Evolutionary conservation across 192 early-diverging fungal genomes (phyloP).

Genomic region (Hyaloraphidium curvatum): DNA sequence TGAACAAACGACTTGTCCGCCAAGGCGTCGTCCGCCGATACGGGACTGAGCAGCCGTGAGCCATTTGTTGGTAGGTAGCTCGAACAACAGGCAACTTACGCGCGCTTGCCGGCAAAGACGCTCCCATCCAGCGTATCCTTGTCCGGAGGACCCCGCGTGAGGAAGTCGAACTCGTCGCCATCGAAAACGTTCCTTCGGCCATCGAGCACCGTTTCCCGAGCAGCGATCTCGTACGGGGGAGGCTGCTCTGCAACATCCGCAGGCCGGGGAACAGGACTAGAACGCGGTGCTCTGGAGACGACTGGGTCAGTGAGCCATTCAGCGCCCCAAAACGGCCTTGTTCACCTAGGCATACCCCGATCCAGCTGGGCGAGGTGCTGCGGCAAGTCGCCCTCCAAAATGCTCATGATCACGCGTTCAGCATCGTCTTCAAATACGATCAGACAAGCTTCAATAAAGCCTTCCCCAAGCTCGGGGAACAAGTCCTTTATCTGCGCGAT

Average conservation of each 20-base stretch:
- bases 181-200: slow-evolving; percentile 70
- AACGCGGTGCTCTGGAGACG: no score
- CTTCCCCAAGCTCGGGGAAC: slow-evolving; percentile 73
- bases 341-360: slow-evolving; percentile 24
- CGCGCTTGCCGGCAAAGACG: no score
- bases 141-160: slow-evolving; percentile 20
- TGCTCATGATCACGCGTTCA: slow-evolving; percentile 54
- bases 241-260: no score
- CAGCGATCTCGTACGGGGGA: no score
- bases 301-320: no score
- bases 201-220: slow-evolving; percentile 28
- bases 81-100: no score
- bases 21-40: slow-evolving; percentile 19
- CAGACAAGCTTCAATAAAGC: slow-evolving; percentile 80
- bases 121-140: slow-evolving; percentile 23
- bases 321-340: background rate
- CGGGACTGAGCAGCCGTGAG: background rate
- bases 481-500: slow-evolving; percentile 73
- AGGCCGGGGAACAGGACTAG: no score
- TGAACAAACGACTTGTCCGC: slow-evolving; percentile 34
- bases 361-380: slow-evolving; percentile 42
- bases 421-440: slow-evolving; percentile 36
- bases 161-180: slow-evolving; percentile 85
- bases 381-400: slow-evolving; percentile 64
- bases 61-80: slow-evolving; percentile 51